Evolutionary conservation across 1,284 basidiomycete species (phyloP).

Genomic region (Ustilago tritici): DNA sequence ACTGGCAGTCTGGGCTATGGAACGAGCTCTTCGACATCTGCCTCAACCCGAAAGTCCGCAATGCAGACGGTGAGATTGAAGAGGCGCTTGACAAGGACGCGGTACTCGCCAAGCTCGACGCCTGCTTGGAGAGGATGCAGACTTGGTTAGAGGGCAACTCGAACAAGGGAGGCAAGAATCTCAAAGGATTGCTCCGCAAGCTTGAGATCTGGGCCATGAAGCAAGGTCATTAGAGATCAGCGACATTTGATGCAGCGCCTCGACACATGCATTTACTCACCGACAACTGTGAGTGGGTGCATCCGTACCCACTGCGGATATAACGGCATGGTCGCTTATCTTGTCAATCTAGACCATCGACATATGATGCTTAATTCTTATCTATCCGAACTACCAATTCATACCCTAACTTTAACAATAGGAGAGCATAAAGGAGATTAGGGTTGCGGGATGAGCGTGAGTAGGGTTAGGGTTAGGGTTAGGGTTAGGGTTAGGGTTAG

Average conservation of each 20-base stretch:
- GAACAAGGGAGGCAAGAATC: conserved; percentile 78
- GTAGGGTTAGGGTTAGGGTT: conserved; percentile 8
- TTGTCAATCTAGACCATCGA: too few relatives aligned
- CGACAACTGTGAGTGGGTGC: background rate
- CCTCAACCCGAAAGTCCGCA: conserved; percentile 76
- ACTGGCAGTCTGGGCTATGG: conserved; percentile 95
- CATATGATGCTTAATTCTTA: too few relatives aligned
- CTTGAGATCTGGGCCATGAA: conserved; percentile 67
- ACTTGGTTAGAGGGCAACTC: conserved; percentile 78
- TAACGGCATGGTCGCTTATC: too few relatives aligned
- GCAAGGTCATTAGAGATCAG: conserved; percentile 25
- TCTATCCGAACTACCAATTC: too few relatives aligned
- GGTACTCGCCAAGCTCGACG: conserved; percentile 71
- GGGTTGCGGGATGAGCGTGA: too few relatives aligned
- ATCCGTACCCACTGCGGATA: too few relatives aligned
- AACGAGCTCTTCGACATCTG: conserved; percentile 83
- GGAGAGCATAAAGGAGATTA: too few relatives aligned
- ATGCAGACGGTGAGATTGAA: background rate
- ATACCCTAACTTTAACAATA: too few relatives aligned
- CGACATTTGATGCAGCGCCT: background rate
- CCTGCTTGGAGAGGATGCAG: conserved; percentile 84
- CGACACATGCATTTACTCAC: background rate
- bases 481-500: conserved; percentile 8
- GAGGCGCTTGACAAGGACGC: conserved; percentile 78
- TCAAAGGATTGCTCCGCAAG: conserved; percentile 66